Conservation (phyloP, 345 rosid species). For the Xanthoceras sorbifolium region DNA sequence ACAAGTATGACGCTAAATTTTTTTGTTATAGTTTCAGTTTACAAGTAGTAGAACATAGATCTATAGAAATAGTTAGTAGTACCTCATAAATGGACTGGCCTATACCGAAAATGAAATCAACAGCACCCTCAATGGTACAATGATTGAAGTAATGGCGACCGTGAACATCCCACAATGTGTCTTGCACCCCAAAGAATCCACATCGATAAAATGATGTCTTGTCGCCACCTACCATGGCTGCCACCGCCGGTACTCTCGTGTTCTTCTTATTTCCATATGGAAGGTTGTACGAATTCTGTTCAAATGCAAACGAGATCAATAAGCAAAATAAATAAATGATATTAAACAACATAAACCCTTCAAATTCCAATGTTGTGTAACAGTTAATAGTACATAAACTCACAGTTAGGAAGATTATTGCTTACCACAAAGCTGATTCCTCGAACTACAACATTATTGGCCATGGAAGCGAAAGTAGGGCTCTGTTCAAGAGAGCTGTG, state of each 20-base stretch:
- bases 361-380: neutral
- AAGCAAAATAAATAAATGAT: neutral
- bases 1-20: too few species aligned
- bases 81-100: conserved; percentile 87
- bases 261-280: conserved; percentile 37
- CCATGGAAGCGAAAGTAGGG: conserved; percentile 67
- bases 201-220: conserved; percentile 57
- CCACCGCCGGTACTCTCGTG: conserved; percentile 53
- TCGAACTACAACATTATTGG: conserved; percentile 60
- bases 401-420: too few species aligned
- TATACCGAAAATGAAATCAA: conserved; percentile 80
- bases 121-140: conserved; percentile 76
- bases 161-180: conserved; percentile 71
- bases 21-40: too few species aligned
- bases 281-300: conserved; percentile 67
- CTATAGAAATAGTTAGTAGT: neutral
- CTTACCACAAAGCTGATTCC: conserved; percentile 55
- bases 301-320: neutral
- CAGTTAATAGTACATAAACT: conserved; percentile 5
- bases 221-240: conserved; percentile 69
- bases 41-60: too few species aligned
- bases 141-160: conserved; percentile 71
- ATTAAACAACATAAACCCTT: neutral
- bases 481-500: conserved; percentile 41
- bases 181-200: conserved; percentile 68